Evolutionary conservation across 805 yeast species (phyloP).

Genomic region (Lipomyces yamadae): DNA sequence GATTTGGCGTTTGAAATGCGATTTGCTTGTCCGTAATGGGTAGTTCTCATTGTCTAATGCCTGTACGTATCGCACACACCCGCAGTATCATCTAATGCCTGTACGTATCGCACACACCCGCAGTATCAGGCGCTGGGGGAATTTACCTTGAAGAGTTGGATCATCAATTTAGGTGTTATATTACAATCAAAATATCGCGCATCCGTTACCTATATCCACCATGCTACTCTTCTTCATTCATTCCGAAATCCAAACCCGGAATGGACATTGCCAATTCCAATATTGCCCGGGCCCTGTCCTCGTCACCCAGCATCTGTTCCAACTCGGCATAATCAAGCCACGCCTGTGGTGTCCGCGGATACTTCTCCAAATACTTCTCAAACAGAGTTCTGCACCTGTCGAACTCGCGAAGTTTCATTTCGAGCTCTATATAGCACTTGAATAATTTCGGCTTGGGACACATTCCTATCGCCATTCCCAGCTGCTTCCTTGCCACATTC

Average conservation of each 20-base stretch:
- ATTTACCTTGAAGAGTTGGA: neutral
- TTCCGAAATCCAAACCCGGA: slow-evolving; percentile 30
- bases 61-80: too few relatives aligned
- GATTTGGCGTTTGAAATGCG: too few relatives aligned
- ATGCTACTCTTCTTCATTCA: slow-evolving; percentile 6
- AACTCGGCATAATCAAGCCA: slow-evolving; percentile 72
- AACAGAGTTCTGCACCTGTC: slow-evolving; percentile 77
- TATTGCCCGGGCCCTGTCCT: slow-evolving; percentile 67
- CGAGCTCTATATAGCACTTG: slow-evolving; percentile 68
- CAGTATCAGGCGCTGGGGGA: neutral
- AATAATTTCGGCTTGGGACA: slow-evolving; percentile 65
- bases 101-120: too few relatives aligned
- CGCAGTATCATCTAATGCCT: too few relatives aligned
- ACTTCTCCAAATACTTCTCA: slow-evolving; percentile 63
- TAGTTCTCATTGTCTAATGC: too few relatives aligned
- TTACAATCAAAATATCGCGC: neutral
- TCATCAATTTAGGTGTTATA: neutral
- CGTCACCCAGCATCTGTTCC: slow-evolving; percentile 71
- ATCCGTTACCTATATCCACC: neutral
- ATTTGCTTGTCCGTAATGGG: too few relatives aligned
- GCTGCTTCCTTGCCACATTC: slow-evolving; percentile 61
- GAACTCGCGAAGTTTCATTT: slow-evolving; percentile 71
- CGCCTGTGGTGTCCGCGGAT: slow-evolving; percentile 50
- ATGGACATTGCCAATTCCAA: slow-evolving; percentile 55
- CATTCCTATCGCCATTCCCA: slow-evolving; percentile 75